phyloP scores from a whole-genome alignment of 768 basidiomycete genomes.

The Phlebiopsis flavidoalba region DNA sequence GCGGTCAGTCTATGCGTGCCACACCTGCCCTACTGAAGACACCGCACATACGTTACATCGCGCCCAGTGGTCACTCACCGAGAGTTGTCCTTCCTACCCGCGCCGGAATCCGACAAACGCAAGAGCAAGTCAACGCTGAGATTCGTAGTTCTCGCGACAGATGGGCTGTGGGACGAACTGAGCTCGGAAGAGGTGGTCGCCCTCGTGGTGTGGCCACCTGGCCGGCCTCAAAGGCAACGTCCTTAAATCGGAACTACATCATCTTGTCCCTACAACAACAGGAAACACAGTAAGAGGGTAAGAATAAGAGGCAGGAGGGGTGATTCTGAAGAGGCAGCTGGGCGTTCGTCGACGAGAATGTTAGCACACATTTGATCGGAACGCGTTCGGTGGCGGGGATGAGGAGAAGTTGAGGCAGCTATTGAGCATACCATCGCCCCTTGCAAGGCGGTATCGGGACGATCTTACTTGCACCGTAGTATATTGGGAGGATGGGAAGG shows the following conservation, averaged over 20 bases:
- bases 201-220: constrained; percentile 79
- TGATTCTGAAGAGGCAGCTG: constrained; percentile 45
- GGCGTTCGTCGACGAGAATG: constrained; percentile 76
- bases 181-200: constrained; percentile 80
- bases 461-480: constrained; percentile 83
- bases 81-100: constrained; percentile 58
- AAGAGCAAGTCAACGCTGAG: constrained; percentile 39
- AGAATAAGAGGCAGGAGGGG: constrained; percentile 36
- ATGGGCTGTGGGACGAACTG: constrained; percentile 53
- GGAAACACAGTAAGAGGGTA: constrained; percentile 56
- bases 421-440: constrained; percentile 80
- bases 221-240: constrained; percentile 63
- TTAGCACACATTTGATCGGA: constrained; percentile 82
- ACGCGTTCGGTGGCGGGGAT: constrained; percentile 88
- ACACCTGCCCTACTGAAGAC: constrained; percentile 67
- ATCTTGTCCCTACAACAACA: constrained; percentile 55
- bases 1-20: constrained; percentile 50
- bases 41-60: constrained; percentile 89
- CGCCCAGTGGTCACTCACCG: constrained; percentile 78
- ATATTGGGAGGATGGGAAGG: constrained; percentile 75
- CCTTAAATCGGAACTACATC: constrained; percentile 50
- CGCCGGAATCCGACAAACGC: constrained; percentile 30
- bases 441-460: constrained; percentile 74
- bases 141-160: constrained; percentile 88
- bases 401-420: constrained; percentile 47